Evolutionary conservation across 495 filamentous ascomycete genomes (phyloP), one percentile per base, ranked within the genome.

Genomic region (Penicillium canescens): DNA sequence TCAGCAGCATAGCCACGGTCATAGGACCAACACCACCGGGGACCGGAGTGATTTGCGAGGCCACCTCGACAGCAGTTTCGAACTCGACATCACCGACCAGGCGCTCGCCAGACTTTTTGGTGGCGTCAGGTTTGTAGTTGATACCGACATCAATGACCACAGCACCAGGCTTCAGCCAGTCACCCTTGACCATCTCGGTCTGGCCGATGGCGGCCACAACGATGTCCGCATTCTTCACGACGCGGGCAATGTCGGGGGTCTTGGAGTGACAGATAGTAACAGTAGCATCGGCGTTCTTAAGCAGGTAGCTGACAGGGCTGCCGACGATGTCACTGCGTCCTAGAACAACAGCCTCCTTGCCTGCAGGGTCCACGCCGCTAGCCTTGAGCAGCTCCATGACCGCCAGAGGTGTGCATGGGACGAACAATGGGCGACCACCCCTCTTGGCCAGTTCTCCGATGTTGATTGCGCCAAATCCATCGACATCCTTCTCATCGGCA

Each of bases 61-160:
- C 94, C 41, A 96, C 87, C 61, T 94, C 78, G 14, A 81, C 82
- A 36, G 91, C 92, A 46, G 89, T 86, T 42, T 93, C 91, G 61
- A 86, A 97, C 52, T 98, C 90, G 14, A 98, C 94, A 70, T 98
- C 94, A 35, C 94, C 94, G 13, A 97, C 94, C n/a, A 98, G 81
- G 55, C 92, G 84, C 68, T 91, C 81, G 3, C 94, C 95, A 14
- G 91, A 96, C 74, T 97, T 98, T 72, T 88, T 95, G 37, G 90
- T 85, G n/a, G 83, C 80, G 66, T 98, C 94, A n/a, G 88, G 83
- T 57, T 97, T 86, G 78, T 90, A 97, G 75, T 98, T 98, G 50
- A 92, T 98, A 42, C 94, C 94, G 21, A 98, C 94, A 67, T 98
- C 94, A 66, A 98, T 96, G 23, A 98, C 92, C 12, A 98, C 92